phyloP scores from a whole-genome alignment of 2,329 filamentous ascomycete genomes.

The Scorias spongiosa region DNA sequence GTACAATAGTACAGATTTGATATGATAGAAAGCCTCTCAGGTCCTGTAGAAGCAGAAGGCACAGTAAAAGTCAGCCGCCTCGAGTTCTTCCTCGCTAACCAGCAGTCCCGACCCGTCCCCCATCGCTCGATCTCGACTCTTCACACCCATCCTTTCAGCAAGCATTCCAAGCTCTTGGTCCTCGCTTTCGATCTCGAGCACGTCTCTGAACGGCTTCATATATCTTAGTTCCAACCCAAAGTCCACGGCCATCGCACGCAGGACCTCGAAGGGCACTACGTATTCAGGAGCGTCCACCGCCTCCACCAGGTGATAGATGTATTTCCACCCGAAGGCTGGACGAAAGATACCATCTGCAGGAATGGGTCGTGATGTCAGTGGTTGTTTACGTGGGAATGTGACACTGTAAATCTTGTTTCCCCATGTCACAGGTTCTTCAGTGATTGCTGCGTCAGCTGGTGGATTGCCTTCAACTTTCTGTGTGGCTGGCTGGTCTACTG shows the following conservation, averaged over 20 bases:
- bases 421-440: slow-evolving; percentile 48
- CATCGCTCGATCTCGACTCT: slow-evolving; percentile 44
- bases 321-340: slow-evolving; percentile 94
- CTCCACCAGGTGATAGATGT: slow-evolving; percentile 90
- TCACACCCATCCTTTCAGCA: slow-evolving; percentile 91
- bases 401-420: slow-evolving; percentile 89
- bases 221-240: slow-evolving; percentile 95
- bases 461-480: not conserved
- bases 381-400: slow-evolving; percentile 57
- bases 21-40: slow-evolving; percentile 22
- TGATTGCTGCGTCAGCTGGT: not conserved
- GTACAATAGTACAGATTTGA: too few relatives aligned
- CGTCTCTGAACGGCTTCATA: slow-evolving; percentile 75
- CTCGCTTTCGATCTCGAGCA: slow-evolving; percentile 85
- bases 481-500: slow-evolving; percentile 28
- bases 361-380: slow-evolving; percentile 13
- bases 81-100: slow-evolving; percentile 76
- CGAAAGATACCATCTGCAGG: slow-evolving; percentile 81
- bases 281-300: slow-evolving; percentile 96
- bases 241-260: slow-evolving; percentile 86
- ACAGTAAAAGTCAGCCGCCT: slow-evolving; percentile 79
- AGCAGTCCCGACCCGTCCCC: slow-evolving; percentile 38
- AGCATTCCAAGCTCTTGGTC: slow-evolving; percentile 66
- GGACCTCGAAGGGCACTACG: slow-evolving; percentile 95
- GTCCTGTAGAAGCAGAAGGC: slow-evolving; percentile 97